Conservation (phyloP, 176 grass and related monocot genomes). For the Avena atlantica region DNA sequence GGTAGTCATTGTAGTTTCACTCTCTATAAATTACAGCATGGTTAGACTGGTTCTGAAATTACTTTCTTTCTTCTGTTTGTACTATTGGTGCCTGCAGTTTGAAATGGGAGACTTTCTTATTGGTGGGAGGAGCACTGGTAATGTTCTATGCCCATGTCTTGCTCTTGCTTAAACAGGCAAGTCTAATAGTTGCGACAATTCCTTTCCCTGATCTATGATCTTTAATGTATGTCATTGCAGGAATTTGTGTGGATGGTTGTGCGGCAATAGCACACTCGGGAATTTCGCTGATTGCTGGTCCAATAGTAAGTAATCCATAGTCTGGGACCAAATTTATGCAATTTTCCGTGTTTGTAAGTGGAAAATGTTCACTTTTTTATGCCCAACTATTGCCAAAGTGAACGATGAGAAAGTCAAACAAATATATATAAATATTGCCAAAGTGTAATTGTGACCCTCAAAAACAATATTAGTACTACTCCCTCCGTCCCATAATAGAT, state of each 20-base stretch:
- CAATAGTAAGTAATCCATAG: conserved; percentile 59
- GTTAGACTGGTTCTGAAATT: neutral
- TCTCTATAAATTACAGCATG: neutral
- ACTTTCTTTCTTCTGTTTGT: neutral
- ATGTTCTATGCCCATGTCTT: neutral
- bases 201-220: conserved; percentile 37
- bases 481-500: too few relatives aligned
- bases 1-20: conserved; percentile 44
- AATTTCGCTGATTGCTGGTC: conserved; percentile 90
- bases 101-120: conserved; percentile 85
- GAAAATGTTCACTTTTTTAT: neutral
- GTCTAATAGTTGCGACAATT: neutral
- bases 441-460: neutral
- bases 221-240: conserved; percentile 39
- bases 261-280: conserved; percentile 88
- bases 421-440: too few relatives aligned
- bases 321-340: neutral
- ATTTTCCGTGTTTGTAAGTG: neutral
- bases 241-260: conserved; percentile 84
- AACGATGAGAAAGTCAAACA: too few relatives aligned
- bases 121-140: conserved; percentile 70
- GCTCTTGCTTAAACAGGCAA: neutral
- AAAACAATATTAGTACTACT: too few relatives aligned
- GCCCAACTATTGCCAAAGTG: neutral
- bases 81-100: conserved; percentile 54